Conservation (phyloP, 176 grass and related monocot species). For the sorghum (Sorghum bicolor) region DNA sequence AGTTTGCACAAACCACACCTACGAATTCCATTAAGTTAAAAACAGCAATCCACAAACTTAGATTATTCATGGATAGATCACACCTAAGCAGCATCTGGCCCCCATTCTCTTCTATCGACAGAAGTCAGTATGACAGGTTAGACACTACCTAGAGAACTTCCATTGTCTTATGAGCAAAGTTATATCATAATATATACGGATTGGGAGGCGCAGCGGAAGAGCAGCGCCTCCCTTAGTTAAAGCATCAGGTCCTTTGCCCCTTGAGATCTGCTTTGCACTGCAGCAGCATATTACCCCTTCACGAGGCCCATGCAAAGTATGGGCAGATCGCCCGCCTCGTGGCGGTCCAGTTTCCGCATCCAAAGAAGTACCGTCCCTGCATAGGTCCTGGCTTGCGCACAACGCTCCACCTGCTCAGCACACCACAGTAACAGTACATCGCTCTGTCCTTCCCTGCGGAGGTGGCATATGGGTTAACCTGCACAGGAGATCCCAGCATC, state of each 20-base stretch:
- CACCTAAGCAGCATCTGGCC: constrained; percentile 67
- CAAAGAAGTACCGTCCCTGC: constrained; percentile 80
- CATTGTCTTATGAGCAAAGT: constrained; percentile 51
- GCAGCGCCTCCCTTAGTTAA: constrained; percentile 45
- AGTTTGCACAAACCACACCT: constrained; percentile 53
- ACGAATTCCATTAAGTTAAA: constrained; percentile 64
- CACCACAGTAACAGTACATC: constrained; percentile 78
- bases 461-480: constrained; percentile 35
- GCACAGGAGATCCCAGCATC: constrained; percentile 27
- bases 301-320: constrained; percentile 73
- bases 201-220: constrained; percentile 18
- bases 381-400: constrained; percentile 82
- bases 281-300: not conserved
- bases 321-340: constrained; percentile 66
- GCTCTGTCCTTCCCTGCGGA: constrained; percentile 34
- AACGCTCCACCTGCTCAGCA: constrained; percentile 58
- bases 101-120: constrained; percentile 80
- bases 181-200: constrained; percentile 65
- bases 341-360: constrained; percentile 83
- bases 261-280: constrained; percentile 12
- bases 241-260: constrained; percentile 33
- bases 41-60: constrained; percentile 45
- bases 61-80: constrained; percentile 67
- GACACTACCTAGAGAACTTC: constrained; percentile 60
- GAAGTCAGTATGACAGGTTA: constrained; percentile 73